Evolutionary conservation across 2,329 filamentous ascomycete genomes (phyloP).

Genomic region (Sphaceloma murrayae): DNA sequence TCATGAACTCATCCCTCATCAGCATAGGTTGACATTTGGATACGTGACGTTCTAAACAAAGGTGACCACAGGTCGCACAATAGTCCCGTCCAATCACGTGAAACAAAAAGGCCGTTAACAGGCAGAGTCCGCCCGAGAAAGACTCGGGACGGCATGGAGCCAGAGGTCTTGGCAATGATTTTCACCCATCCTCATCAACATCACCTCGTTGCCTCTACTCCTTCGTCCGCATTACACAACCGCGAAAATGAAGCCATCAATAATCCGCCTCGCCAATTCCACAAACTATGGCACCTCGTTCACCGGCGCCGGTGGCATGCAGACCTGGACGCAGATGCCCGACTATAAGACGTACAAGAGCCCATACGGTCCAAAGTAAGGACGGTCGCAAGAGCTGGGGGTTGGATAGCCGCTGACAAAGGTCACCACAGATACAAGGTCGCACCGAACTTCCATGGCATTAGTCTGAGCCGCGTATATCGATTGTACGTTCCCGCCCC

Average conservation of each 20-base stretch:
- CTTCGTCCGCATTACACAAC: neutral
- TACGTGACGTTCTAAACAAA: too few relatives aligned
- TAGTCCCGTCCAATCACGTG: neutral
- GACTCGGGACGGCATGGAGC: slow-evolving; percentile 4
- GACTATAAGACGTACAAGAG: slow-evolving; percentile 45
- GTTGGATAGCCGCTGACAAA: slow-evolving; percentile 13
- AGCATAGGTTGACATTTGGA: too few relatives aligned
- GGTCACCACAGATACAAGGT: slow-evolving; percentile 39
- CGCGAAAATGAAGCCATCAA: slow-evolving; percentile 26
- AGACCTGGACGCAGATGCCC: slow-evolving; percentile 29
- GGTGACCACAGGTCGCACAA: too few relatives aligned
- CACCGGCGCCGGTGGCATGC: slow-evolving; percentile 24
- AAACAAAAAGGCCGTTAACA: neutral
- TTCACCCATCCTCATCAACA: slow-evolving; percentile 10
- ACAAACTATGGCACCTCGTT: slow-evolving; percentile 22
- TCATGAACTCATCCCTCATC: neutral
- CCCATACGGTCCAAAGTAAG: slow-evolving; percentile 50
- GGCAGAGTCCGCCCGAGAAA: neutral
- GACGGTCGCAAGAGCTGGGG: slow-evolving; percentile 17
- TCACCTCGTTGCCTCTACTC: neutral
- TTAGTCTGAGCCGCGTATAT: slow-evolving; percentile 34
- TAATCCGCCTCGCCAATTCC: slow-evolving; percentile 23
- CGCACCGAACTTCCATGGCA: slow-evolving; percentile 40
- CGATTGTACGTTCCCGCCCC: slow-evolving; percentile 36
- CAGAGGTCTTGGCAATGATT: slow-evolving; percentile 8